A percentile compares a stretch with the other conserved stretches of the same genome.
Conservation (phyloP, 495 filamentous ascomycete genomes). For the Penicillium diatomitis region DNA sequence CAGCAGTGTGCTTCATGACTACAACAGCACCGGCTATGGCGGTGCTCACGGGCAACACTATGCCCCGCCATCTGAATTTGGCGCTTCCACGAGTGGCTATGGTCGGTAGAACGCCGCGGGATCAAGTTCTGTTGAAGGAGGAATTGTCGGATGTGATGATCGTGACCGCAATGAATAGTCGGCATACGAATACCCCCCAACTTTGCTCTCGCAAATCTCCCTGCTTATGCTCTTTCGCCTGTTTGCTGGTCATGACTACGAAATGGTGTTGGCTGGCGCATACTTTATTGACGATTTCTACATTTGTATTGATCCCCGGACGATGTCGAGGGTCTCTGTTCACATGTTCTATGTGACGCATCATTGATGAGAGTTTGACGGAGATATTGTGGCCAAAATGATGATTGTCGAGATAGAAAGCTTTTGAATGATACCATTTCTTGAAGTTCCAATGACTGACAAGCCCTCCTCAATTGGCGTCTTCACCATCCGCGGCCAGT, state of each 20-base stretch:
- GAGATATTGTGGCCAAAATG: too few relatives aligned
- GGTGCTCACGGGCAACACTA: constrained; percentile 38
- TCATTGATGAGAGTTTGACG: too few relatives aligned
- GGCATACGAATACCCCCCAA: constrained; percentile 17
- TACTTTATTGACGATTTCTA: constrained; percentile 15
- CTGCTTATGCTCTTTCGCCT: constrained; percentile 7
- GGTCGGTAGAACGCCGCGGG: constrained; percentile 9
- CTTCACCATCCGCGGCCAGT: too few relatives aligned
- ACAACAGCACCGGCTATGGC: constrained; percentile 38
- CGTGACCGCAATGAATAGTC: neutral
- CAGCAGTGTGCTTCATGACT: constrained; percentile 31
- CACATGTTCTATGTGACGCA: neutral
- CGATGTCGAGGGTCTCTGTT: constrained; percentile 3
- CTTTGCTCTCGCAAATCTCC: constrained; percentile 3
- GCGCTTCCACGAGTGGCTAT: constrained; percentile 18
- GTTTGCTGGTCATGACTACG: constrained; percentile 26
- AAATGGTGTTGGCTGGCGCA: constrained; percentile 31
- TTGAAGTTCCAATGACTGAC: too few relatives aligned
- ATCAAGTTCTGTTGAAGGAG: too few relatives aligned
- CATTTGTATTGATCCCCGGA: neutral
- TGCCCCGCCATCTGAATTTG: constrained; percentile 17
- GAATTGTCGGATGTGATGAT: too few relatives aligned
- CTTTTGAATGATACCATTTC: too few relatives aligned
- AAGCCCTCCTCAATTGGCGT: too few relatives aligned
- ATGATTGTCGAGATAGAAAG: too few relatives aligned